Evolutionary conservation across 208 protist species (phyloP).

Genomic region (Leishmania gerbilli): DNA sequence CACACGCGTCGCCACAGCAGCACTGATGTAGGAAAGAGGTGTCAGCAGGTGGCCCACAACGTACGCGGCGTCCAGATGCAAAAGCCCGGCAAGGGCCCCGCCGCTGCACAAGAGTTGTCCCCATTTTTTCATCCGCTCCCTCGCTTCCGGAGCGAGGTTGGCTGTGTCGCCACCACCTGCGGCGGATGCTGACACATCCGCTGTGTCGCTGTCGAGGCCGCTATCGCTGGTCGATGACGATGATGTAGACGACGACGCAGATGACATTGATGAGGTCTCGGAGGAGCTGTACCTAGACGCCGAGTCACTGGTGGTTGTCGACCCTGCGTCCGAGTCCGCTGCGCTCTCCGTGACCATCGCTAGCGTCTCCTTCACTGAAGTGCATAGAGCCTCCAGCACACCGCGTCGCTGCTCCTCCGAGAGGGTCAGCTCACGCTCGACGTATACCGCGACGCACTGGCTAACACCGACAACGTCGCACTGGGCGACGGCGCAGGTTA

Average conservation of each 20-base stretch:
- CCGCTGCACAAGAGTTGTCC: slow-evolving; percentile 34
- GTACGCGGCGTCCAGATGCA: slow-evolving; percentile 33
- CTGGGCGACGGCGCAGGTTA: slow-evolving; percentile 39
- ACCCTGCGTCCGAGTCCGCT: neutral
- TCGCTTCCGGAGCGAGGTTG: slow-evolving; percentile 35
- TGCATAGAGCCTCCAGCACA: slow-evolving; percentile 41
- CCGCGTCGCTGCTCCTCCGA: slow-evolving; percentile 31
- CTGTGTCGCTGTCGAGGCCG: slow-evolving; percentile 3
- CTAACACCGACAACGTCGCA: slow-evolving; percentile 51
- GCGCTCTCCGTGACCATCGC: slow-evolving; percentile 27
- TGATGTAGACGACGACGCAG: neutral
- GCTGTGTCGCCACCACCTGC: slow-evolving; percentile 3
- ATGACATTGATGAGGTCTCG: no score
- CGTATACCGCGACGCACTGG: slow-evolving; percentile 38
- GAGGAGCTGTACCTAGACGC: neutral
- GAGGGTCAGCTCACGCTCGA: slow-evolving; percentile 10
- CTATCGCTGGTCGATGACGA: neutral
- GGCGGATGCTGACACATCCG: slow-evolving; percentile 1
- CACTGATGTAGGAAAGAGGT: slow-evolving; percentile 41
- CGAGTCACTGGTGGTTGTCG: neutral
- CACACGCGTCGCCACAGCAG: slow-evolving; percentile 62
- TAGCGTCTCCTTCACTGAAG: slow-evolving; percentile 33
- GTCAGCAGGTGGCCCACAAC: slow-evolving; percentile 27
- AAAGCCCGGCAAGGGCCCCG: slow-evolving; percentile 31
- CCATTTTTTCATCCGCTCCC: slow-evolving; percentile 43